These are phyloP conservation scores for Mycena pura DNA, from an alignment of 768 basidiomycete genomes.

Conservation along the genomic window DNA sequence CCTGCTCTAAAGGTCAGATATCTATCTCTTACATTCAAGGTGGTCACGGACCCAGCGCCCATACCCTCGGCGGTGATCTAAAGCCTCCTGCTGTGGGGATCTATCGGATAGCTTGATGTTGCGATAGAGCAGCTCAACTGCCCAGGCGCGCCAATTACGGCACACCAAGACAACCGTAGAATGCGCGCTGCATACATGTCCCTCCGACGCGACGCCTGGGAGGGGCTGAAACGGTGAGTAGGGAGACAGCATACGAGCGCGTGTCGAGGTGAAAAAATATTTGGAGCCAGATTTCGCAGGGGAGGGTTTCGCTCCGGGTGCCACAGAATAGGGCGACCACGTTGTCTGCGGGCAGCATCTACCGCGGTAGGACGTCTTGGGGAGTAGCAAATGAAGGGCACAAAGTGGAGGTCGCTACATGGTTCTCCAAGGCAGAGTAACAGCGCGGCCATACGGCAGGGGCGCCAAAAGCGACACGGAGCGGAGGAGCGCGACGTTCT, in stretches of 20 bases:
- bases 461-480: no score
- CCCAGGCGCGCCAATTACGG: constrained; percentile 59
- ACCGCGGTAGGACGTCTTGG: no score
- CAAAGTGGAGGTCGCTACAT: no score
- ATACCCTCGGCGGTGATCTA: constrained; percentile 37
- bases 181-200: constrained; percentile 37
- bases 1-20: constrained; percentile 36
- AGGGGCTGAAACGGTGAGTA: constrained; percentile 57
- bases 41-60: constrained; percentile 43
- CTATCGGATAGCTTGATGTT: constrained; percentile 53
- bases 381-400: no score
- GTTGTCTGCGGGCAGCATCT: no score
- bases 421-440: no score
- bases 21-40: no score
- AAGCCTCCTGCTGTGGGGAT: constrained; percentile 31
- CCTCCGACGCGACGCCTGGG: constrained; percentile 32
- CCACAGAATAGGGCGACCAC: no score
- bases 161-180: constrained; percentile 60
- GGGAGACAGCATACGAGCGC: constrained; percentile 33
- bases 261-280: constrained; percentile 46
- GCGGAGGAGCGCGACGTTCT: no score
- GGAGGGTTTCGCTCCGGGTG: constrained; percentile 45
- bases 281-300: constrained; percentile 61
- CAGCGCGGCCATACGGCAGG: no score
- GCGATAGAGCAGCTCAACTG: constrained; percentile 56